Base-by-base conservation (phyloP, 768 basidiomycete genomes). In the Pleurotus tuoliensis region DNA sequence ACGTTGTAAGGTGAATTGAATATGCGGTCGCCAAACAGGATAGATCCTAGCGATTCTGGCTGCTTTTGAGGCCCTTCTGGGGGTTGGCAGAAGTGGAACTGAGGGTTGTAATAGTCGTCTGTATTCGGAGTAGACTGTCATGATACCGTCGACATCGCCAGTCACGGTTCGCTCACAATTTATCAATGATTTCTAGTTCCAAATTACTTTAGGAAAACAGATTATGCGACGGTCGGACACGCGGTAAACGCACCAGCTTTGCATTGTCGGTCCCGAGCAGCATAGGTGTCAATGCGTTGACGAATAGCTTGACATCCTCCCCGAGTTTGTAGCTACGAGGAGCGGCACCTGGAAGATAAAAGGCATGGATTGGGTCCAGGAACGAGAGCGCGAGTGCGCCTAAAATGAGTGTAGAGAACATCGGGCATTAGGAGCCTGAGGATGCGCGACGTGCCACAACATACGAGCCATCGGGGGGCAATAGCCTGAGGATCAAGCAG, bases 21-120 rank as follows among this genome's bases (percentile, higher is more conserved):
- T 63, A 98, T 93, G 60, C 96, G 81, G 76, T 98, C 96, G 13
- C 96, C 96, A 62, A 97, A 97, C n/a, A 98, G 75, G 63, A 98
- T 94, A 15, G 92, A 92, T 5, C 96, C 96, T 24, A 98, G 74
- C 1, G 86, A 88, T 69, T 95, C 94, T 3, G 92, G 88, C 66
- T 87, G 86, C 62, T 82, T 82, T 66, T 82, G 70, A 18, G 85
- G 79, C 8, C 92, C 94, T 16, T 75, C 87, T 41, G 78, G 72
- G 22, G 96, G 96, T 57, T 82, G 66, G 66, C 96, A 98, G 70
- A 98, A 97, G 59, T 84, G 85, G 60, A 98, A 90, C 53, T 78
- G 77, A 2, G 87, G 82, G 65, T 94, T 83, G 71, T 98, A 98
- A 72, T 96, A 98, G 69, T 98, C 96, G 69, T 96, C 92, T 63